phyloP scores from a whole-genome alignment of 371 early-diverging fungal genomes.

The Sporodiniella umbellata region DNA sequence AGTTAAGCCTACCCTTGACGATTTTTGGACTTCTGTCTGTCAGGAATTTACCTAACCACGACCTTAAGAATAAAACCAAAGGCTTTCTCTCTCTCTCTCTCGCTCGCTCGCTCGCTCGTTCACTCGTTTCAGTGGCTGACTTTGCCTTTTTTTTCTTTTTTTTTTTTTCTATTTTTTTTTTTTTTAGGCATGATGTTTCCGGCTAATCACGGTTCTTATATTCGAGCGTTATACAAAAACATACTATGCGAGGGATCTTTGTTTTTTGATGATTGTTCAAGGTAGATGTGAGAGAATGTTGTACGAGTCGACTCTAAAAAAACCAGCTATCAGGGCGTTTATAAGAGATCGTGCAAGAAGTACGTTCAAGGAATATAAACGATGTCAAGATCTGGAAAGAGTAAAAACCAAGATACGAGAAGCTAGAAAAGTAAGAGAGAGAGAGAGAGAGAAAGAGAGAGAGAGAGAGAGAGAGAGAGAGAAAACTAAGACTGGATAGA shows the following conservation, averaged over 20 bases:
- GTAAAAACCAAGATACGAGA: conserved; percentile 35
- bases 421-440: conserved; percentile 30
- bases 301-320: neutral
- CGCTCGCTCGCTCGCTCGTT: neutral
- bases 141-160: no score
- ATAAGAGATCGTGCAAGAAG: conserved; percentile 25
- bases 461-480: neutral
- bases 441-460: no score
- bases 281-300: conserved; percentile 15
- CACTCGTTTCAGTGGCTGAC: conserved; percentile 6
- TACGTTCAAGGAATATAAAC: conserved; percentile 28
- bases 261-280: conserved; percentile 46
- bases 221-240: conserved; percentile 32
- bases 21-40: neutral
- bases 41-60: neutral
- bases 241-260: conserved; percentile 26
- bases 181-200: conserved; percentile 8
- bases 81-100: no score
- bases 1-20: neutral
- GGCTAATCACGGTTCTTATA: conserved; percentile 24
- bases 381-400: conserved; percentile 23
- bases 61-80: neutral
- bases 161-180: neutral
- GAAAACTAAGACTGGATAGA: conserved; percentile 5
- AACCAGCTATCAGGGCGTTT: conserved; percentile 17